Percentiles rank a stretch among this genome's conserved stretches.
These are phyloP conservation scores for Triangularia verruculosa DNA, from an alignment of 2,329 filamentous ascomycete genomes.

Conservation along the genomic window DNA sequence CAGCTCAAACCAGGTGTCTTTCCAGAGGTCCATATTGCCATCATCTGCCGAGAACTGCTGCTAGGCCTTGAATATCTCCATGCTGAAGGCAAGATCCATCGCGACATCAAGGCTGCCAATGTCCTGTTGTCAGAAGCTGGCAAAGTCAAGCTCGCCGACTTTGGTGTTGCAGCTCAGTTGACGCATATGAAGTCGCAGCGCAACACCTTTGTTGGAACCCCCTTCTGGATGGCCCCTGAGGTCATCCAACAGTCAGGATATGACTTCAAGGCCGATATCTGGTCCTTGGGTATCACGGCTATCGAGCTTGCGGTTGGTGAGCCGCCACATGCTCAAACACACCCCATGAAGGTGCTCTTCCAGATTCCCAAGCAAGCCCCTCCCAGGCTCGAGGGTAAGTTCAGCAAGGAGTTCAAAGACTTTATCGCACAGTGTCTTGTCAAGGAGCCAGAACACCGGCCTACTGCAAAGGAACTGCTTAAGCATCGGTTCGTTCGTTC, in stretches of 20 bases:
- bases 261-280: constrained; percentile 90
- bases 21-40: constrained; percentile 84
- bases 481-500: constrained; percentile 84
- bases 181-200: constrained; percentile 97
- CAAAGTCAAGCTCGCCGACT: constrained; percentile 94
- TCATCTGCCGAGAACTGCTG: constrained; percentile 88
- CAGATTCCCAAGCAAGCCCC: constrained; percentile 86
- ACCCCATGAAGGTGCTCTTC: constrained; percentile 92
- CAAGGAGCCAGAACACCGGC: constrained; percentile 83
- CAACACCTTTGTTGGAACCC: constrained; percentile 95
- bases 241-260: constrained; percentile 83
- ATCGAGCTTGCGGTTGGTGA: constrained; percentile 87
- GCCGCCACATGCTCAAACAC: constrained; percentile 79
- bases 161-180: constrained; percentile 92
- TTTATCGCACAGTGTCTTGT: constrained; percentile 88
- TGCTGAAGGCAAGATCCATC: constrained; percentile 89
- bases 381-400: constrained; percentile 79
- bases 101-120: constrained; percentile 96
- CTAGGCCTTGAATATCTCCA: constrained; percentile 91
- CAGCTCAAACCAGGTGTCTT: constrained; percentile 89
- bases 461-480: constrained; percentile 81
- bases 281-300: constrained; percentile 88
- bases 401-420: constrained; percentile 89
- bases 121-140: constrained; percentile 87
- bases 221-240: constrained; percentile 96